Conservation (phyloP, 2,329 filamentous ascomycete genomes). For the Monilinia laxa region DNA sequence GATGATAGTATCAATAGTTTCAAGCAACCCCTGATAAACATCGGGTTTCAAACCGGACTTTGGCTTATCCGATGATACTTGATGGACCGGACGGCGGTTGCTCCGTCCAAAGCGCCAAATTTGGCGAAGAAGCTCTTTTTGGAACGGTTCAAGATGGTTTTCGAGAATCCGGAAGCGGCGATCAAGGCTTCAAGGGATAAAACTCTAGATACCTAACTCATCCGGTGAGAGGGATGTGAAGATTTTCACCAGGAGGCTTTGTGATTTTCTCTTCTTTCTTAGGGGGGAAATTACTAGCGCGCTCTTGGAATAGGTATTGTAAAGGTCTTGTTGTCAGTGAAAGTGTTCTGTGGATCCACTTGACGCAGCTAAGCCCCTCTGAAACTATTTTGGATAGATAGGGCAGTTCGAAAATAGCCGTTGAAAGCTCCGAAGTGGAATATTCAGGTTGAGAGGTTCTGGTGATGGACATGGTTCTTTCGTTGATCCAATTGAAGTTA, state of each 20-base stretch:
- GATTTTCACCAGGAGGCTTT: background rate
- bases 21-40: background rate
- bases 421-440: too few relatives aligned
- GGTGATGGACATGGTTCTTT: too few relatives aligned
- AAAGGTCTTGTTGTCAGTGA: background rate
- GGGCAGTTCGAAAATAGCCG: too few relatives aligned
- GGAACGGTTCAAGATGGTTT: conserved; percentile 49
- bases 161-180: conserved; percentile 40
- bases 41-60: background rate
- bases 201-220: conserved; percentile 51
- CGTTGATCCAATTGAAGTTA: too few relatives aligned
- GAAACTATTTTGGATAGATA: background rate
- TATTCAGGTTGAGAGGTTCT: too few relatives aligned
- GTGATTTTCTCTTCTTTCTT: background rate
- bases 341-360: too few relatives aligned
- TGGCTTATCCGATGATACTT: background rate
- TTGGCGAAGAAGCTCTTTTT: background rate
- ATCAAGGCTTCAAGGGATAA: conserved; percentile 47
- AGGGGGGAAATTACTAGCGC: background rate
- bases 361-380: background rate
- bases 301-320: background rate
- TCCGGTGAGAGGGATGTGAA: conserved; percentile 46
- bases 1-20: conserved; percentile 20
- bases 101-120: background rate
- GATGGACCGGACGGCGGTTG: background rate